Evolutionary conservation across 2,329 filamentous ascomycete genomes (phyloP).

Genomic region (Colletotrichum cordylinicola): DNA sequence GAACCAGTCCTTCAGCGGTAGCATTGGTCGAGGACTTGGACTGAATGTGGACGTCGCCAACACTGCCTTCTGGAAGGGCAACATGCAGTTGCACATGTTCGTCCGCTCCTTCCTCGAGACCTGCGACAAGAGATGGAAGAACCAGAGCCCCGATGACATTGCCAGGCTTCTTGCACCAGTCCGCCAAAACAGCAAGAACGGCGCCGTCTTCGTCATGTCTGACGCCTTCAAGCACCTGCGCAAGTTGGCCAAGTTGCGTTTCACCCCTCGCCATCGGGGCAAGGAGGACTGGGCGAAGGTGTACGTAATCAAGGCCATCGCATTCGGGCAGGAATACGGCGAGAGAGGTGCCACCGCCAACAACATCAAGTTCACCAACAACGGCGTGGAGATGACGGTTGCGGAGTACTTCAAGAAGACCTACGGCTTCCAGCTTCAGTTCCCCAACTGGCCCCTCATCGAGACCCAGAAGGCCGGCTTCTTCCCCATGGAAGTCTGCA

Average conservation of each 20-base stretch:
- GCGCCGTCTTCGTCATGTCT: constrained; percentile 39
- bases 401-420: constrained; percentile 61
- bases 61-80: constrained; percentile 79
- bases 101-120: constrained; percentile 29
- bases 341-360: constrained; percentile 53
- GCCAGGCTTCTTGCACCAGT: constrained; percentile 40
- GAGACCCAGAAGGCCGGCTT: constrained; percentile 58
- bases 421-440: constrained; percentile 57
- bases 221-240: constrained; percentile 61
- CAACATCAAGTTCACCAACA: constrained; percentile 57
- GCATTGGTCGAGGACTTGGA: constrained; percentile 65
- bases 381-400: constrained; percentile 46
- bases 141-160: constrained; percentile 30
- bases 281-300: constrained; percentile 50
- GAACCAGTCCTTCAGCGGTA: constrained; percentile 55
- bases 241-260: constrained; percentile 60
- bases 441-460: constrained; percentile 60
- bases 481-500: constrained; percentile 69
- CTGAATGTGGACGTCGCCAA: constrained; percentile 94
- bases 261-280: constrained; percentile 60
- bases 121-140: constrained; percentile 37
- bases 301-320: constrained; percentile 59
- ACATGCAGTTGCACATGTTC: constrained; percentile 37
- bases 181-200: constrained; percentile 22
- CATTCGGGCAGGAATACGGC: constrained; percentile 50